A percentile compares a stretch with the other conserved stretches of the same genome.
Evolutionary conservation across 139 green algal species (phyloP).

Genomic region (Chlorella sp.): DNA sequence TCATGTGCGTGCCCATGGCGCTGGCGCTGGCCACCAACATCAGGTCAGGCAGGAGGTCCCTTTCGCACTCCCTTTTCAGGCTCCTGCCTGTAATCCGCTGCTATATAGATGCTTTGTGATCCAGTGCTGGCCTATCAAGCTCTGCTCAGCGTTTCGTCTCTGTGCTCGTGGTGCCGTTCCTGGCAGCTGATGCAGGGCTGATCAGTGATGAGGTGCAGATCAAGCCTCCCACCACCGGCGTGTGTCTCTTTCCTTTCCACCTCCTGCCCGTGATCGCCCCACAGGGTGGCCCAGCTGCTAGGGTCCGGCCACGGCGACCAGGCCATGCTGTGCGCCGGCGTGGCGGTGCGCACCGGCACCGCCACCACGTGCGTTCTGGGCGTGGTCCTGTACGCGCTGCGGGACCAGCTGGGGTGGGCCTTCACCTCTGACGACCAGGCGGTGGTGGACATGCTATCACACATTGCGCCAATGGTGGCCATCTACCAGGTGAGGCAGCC

Average conservation of each 20-base stretch:
- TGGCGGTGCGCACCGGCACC: background rate
- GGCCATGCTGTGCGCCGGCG: background rate
- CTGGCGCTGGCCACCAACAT: slow-evolving; percentile 1
- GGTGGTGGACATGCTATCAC: background rate
- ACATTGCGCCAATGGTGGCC: slow-evolving; percentile 1
- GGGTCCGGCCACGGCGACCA: background rate
- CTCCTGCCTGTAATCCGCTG: no score
- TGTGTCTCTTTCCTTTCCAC: no score
- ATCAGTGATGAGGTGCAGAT: no score
- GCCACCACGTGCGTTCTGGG: background rate
- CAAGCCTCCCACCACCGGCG: no score
- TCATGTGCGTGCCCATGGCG: slow-evolving; percentile 4
- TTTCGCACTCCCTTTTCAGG: no score
- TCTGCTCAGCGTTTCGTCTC: no score
- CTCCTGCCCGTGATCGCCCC: no score
- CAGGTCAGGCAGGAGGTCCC: background rate
- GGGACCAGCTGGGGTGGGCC: background rate
- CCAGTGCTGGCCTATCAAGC: no score
- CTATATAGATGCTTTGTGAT: no score
- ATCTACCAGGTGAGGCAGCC: slow-evolving; percentile 5
- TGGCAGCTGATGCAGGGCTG: no score
- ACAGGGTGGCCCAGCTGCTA: background rate
- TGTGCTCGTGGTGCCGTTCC: no score
- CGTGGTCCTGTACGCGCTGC: background rate
- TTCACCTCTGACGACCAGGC: background rate